phyloP scores from a whole-genome alignment of 176 grass and related monocot species.

The Musa schizocarpa region DNA sequence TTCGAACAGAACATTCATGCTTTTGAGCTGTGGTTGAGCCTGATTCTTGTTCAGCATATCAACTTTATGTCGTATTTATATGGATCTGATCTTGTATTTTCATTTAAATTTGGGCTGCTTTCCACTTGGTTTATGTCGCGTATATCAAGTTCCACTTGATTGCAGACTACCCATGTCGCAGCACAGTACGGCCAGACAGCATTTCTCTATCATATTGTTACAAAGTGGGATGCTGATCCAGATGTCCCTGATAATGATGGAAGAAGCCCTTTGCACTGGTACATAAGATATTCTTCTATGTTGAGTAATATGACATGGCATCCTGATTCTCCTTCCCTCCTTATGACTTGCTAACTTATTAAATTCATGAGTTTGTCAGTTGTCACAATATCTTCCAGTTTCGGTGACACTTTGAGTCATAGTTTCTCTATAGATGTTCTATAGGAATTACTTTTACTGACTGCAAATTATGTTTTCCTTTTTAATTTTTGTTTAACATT shows the following conservation, averaged over 20 bases:
- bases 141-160: slow-evolving; percentile 6
- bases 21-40: not conserved
- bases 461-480: not conserved
- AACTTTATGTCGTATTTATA: not conserved
- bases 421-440: too few species aligned
- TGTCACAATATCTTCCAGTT: not conserved
- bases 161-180: slow-evolving; percentile 87
- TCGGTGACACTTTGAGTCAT: not conserved
- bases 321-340: not conserved
- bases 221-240: slow-evolving; percentile 96
- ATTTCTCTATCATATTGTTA: slow-evolving; percentile 80
- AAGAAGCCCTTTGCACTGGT: slow-evolving; percentile 96
- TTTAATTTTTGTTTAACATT: not conserved
- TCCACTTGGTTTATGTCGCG: not conserved
- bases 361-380: not conserved
- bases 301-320: not conserved
- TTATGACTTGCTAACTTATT: slow-evolving; percentile 10
- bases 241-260: slow-evolving; percentile 97
- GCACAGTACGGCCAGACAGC: slow-evolving; percentile 89
- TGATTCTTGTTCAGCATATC: not conserved
- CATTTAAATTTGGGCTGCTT: not conserved
- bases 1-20: not conserved
- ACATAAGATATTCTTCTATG: slow-evolving; percentile 6
- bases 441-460: too few species aligned
- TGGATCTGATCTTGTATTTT: not conserved